Conservation (phyloP, 257 asterid species). For the Solanum boliviense region DNA sequence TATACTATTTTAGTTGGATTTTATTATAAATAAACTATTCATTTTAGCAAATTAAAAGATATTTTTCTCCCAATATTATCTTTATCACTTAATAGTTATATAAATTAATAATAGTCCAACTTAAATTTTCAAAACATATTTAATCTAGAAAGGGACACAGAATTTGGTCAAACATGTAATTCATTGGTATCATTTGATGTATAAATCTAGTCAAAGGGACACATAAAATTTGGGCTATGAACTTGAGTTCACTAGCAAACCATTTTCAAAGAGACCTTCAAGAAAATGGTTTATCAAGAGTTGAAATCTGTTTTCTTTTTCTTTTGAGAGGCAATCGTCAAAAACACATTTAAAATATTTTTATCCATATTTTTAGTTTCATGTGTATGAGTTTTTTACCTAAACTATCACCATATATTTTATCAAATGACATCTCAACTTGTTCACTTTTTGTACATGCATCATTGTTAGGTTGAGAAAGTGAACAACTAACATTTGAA, state of each 20-base stretch:
- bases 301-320: no score
- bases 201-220: background rate
- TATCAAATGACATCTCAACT: no score
- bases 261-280: background rate
- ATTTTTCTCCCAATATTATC: no score
- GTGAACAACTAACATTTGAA: no score
- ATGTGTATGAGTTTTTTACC: no score
- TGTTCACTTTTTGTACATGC: no score
- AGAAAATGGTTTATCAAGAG: background rate
- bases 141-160: background rate
- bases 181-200: background rate
- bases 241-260: background rate
- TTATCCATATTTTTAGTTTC: no score
- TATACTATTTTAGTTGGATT: background rate
- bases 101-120: background rate
- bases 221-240: background rate
- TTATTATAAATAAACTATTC: background rate
- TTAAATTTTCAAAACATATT: background rate
- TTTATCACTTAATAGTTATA: background rate
- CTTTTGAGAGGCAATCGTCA: no score
- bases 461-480: no score
- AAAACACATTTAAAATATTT: no score
- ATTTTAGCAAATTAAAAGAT: no score
- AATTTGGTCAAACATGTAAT: background rate
- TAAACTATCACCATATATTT: no score